These are phyloP conservation scores for Apiotrichum montevideense DNA, from an alignment of 1,284 basidiomycete genomes.

Conservation along the genomic window DNA sequence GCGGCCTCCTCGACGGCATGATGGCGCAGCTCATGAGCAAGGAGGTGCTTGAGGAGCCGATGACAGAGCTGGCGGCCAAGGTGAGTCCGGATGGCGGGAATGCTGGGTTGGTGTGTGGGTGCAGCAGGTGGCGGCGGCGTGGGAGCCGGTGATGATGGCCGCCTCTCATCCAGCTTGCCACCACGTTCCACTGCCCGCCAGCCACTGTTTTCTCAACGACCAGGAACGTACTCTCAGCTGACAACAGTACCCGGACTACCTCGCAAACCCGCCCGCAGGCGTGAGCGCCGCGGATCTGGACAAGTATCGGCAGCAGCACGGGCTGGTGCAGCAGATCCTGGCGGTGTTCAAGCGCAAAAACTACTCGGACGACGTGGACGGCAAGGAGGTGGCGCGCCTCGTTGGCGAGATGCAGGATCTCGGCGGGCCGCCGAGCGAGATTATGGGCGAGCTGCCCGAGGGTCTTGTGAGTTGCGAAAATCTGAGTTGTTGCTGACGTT, in stretches of 20 bases:
- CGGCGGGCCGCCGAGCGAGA: constrained; percentile 80
- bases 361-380: constrained; percentile 59
- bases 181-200: no score
- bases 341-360: constrained; percentile 62
- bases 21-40: constrained; percentile 92
- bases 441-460: constrained; percentile 85
- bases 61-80: constrained; percentile 80
- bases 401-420: constrained; percentile 49
- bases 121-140: no score
- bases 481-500: not conserved
- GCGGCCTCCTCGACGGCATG: constrained; percentile 78
- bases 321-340: constrained; percentile 63
- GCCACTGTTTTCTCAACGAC: no score
- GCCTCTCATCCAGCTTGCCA: no score
- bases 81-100: constrained; percentile 47
- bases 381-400: constrained; percentile 40
- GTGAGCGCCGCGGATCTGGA: constrained; percentile 59
- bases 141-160: no score
- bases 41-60: constrained; percentile 84
- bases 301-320: constrained; percentile 65
- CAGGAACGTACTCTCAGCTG: not conserved
- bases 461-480: constrained; percentile 52
- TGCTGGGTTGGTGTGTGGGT: no score
- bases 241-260: constrained; percentile 72
- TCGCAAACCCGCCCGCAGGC: constrained; percentile 53